Evolutionary conservation across 202 grass and related monocot species (phyloP), one percentile per base, ranked within the genome.

Genomic region (Alloteropsis angusta): DNA sequence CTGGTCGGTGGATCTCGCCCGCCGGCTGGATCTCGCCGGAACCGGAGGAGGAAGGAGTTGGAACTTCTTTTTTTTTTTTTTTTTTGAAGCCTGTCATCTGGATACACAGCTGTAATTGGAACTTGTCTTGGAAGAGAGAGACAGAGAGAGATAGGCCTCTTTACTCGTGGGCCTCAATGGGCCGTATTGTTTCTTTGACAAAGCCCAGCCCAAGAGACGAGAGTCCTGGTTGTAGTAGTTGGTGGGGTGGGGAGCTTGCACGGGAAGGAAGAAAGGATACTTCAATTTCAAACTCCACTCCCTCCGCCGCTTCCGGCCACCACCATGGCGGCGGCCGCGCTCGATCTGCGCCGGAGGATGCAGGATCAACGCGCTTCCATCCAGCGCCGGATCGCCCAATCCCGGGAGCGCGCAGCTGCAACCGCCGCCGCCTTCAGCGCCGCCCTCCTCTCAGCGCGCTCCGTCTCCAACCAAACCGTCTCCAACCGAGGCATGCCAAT

Each of bases 371-470:
- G 90, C 17, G 46, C 55, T 7, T 46, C 74, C 10, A 87, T 69
- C 74, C 22, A 74, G 35, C 71, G 72, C 43, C 87, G 75, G 63
- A 80, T 91, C 71, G 14, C 43, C 28, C 12, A 42, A 5, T 65
- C 43, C 55, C 60, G 75, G 18, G 71, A 93, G 1, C 69, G 84
- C 22, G 74, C 64, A 43, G 32, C 46, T 43, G 45, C 52, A 7
- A 58, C 83, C 23, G 45, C 85, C 32, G 56, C 73, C 46, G 80
- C 86, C 63, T 91, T 97, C 84, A 65, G 61, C 77, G 80, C 55
- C 21, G 82, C 82, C 46, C 42, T 93, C 71, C 62, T 60, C 84
- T 88, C 87, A 4, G 83, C 88, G 58, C 88, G 90, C 82, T 80
- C 80, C 72, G 50, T 84, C 54, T 80, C 91, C 18, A 34, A 80